Base-by-base conservation (phyloP, 257 asterid species). In the Paulownia fortunei region DNA sequence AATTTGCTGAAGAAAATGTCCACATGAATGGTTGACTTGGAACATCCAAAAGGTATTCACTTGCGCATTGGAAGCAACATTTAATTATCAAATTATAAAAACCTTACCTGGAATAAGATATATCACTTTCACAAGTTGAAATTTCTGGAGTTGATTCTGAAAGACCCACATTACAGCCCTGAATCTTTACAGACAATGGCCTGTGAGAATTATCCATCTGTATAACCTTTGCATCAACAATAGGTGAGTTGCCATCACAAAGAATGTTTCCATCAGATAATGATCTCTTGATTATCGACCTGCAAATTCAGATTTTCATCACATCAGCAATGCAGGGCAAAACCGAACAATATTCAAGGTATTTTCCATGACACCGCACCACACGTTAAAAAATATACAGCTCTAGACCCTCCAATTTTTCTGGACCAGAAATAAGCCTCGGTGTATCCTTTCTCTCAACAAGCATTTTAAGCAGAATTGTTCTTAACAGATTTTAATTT, bases 201-300 rank as follows among this genome's bases (percentile, higher is more conserved):
- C 79, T 85, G 80, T 76, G 79, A 87, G 88, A 79, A 71, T 70
- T 85, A 69, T 81, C 89, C 32, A 78, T 71, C 55, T 74, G 86
- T 74, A 84, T 81, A 54, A 52, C 64, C 46, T 74, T 80, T 60
- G 84, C 80, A 60, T 85, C 92, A 76, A 86, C 95, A 69, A 87
- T 84, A 76, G 89, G 74, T 30, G 89, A 82, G 83, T 81, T 74
- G 84, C 82, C 79, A 73, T 87, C 93, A 13, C 82, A 82, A 27
- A 85, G 90, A 64, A 96, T 93, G 84, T 86, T 92, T 36, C 97
- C 98, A 82, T 92, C 98, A 15, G 99, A 96, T 5, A 93, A 79
- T 2, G 99, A 92, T 83, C 99, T 87, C 84, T 90, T 90, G 82
- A 96, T 86, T 66, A 79, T 62, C 15, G 86, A 87, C 89, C 99